Base-by-base conservation (phyloP, 2,329 filamentous ascomycete genomes). In the Botrytis porri region DNA sequence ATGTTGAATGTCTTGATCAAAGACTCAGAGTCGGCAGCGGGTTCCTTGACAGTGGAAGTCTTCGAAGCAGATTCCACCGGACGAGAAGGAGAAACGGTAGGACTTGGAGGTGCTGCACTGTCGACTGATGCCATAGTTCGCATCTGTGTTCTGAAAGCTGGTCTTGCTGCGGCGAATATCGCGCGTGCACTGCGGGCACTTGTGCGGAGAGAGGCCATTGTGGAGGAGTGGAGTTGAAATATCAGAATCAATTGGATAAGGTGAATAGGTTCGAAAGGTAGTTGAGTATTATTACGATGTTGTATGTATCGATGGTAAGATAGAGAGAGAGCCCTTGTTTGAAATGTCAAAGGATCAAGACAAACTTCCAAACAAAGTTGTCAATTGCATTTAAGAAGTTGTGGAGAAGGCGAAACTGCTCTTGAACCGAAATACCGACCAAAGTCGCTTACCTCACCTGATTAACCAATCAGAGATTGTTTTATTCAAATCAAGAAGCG, bases 1-100 rank as follows among this genome's bases (percentile, higher is more conserved):
- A 99, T 92, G 84, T 97, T 92, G 89, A 99, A 99, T 69, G 92
- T 94, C 91, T 98, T 98, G 85, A 93, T 90, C 80, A 86, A 87
- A 72, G 92, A 87, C 79, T 92, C 88, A 77, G 89, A 83, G 73
- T 88, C 84, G 67, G 88, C 88, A 66, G 89, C 79, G 71, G 75
- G 84, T 77, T 81, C 79, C 60, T 84, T 81, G 73, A 85, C 82
- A 4, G 77, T 77, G 12, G 70, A 71, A 8, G 76, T 77, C 63
- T 77, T 72, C 16, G 76, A 76, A 51, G 75, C 73, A 66, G 78
- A 59, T 6, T 66, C 74, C 22, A 79, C 67, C 16, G 72, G 72
- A 39, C 72, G 75, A 25, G 77, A 75, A 35, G 78, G 69, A 41
- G 62, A 73, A 22, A 65, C 48, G 20, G 69, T 73, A 41, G 60